Evolutionary conservation across 2,329 filamentous ascomycete genomes (phyloP), one percentile per base, ranked within the genome.

Genomic region (Xylaria arbuscula): DNA sequence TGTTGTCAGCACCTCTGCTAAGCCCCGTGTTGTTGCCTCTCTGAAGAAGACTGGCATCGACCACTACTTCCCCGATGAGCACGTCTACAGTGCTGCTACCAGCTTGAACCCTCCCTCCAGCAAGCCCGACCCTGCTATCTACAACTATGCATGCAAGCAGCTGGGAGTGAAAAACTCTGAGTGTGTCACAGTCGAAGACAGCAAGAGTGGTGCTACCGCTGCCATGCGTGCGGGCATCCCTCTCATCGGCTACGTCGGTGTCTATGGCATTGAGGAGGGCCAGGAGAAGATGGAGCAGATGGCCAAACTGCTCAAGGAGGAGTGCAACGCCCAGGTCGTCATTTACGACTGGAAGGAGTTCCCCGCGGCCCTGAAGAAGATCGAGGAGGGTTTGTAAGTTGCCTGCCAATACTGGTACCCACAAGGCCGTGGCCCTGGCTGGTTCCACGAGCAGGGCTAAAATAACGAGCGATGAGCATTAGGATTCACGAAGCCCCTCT

Each of bases 61-160:
- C 78, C 86, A 89, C 78, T 93, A 87, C 84, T 93, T 93, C 82
- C 83, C 84, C 36, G 79, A 84, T 51, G 85, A 92, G 77, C 85
- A 88, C 75, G 85, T 93, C 78, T 93, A 90, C 83, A 91, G 88
- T 61, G 91, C 91, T 62, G 90, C 91, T 66, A 90, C 87, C 54
- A 90, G 88, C 42, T 83, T 93, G 73, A 82, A 84, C 70, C 86
- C 84, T 70, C 91, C 91, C n/a, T 91, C 90, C 60, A 89, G 86
- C 76, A 93, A 93, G 84, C 91, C 91, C 13, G 90, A 93, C 80
- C 91, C 91, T 3, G 89, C 90, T 71, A 90, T 93, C 81, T 93
- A 93, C 82, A 81, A 90, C 71, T 85, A 88, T 78, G 89, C 91
- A 45, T 88, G 90, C 78, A 80, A 92, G 79, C 81, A 88, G 76